These are phyloP conservation scores for Angophora floribunda DNA, from an alignment of 345 rosid genomes.

Conservation along the genomic window DNA sequence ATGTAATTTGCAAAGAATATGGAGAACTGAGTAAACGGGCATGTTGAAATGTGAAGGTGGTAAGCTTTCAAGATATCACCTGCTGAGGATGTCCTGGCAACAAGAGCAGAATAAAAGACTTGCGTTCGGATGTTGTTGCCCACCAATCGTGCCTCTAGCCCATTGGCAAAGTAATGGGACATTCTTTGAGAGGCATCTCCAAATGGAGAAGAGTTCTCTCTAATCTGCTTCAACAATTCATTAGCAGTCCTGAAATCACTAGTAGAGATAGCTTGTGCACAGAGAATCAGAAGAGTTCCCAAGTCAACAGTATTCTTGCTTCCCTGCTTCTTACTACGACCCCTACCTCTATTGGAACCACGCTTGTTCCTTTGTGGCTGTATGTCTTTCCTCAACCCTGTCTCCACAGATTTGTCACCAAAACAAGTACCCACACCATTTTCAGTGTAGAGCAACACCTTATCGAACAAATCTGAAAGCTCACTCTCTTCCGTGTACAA, in stretches of 20 bases:
- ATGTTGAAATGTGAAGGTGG: slow-evolving; percentile 30
- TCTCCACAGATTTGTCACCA: not conserved
- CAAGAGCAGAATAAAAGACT: slow-evolving; percentile 11
- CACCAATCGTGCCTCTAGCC: slow-evolving; percentile 69
- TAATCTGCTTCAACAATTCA: slow-evolving; percentile 70
- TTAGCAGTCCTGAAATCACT: slow-evolving; percentile 55
- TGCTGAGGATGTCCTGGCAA: slow-evolving; percentile 15
- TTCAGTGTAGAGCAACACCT: slow-evolving; percentile 16
- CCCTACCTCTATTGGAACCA: slow-evolving; percentile 1
- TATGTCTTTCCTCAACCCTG: not conserved
- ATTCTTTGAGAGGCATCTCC: slow-evolving; percentile 79
- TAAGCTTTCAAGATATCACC: slow-evolving; percentile 51
- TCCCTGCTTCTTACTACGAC: slow-evolving; percentile 4
- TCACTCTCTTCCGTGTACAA: slow-evolving; percentile 28
- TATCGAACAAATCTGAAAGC: slow-evolving; percentile 57
- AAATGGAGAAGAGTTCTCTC: slow-evolving; percentile 49
- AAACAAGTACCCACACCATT: not conserved
- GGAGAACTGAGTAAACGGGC: slow-evolving; percentile 57
- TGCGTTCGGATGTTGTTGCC: slow-evolving; percentile 28
- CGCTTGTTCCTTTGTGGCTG: not conserved
- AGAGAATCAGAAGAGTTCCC: slow-evolving; percentile 48
- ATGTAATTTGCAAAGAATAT: slow-evolving; percentile 36
- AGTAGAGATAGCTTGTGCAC: slow-evolving; percentile 70
- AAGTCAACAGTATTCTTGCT: slow-evolving; percentile 29
- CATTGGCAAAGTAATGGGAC: slow-evolving; percentile 78